Conservation (phyloP, 148 eudicot species). For the Drosera capensis region DNA sequence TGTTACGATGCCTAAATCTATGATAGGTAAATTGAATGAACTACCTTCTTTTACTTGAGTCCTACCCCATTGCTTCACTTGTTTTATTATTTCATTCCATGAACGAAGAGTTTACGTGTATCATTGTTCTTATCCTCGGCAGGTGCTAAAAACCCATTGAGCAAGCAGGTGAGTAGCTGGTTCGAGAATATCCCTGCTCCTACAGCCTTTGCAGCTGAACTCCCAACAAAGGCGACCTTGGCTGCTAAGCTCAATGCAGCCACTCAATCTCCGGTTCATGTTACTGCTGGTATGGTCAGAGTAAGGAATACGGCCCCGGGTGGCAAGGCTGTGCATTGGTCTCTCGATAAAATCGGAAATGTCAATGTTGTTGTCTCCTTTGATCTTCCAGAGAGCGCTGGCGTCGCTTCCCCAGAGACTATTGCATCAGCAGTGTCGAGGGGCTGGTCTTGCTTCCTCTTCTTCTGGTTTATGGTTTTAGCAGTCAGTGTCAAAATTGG, state of each 20-base stretch:
- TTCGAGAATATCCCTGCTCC: slow-evolving; percentile 59
- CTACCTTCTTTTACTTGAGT: neutral
- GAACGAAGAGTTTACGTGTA: neutral
- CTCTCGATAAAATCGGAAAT: slow-evolving; percentile 33
- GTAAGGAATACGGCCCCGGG: slow-evolving; percentile 14
- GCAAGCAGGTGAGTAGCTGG: slow-evolving; percentile 41
- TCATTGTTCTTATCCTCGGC: slow-evolving; percentile 6
- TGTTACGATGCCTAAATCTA: slow-evolving; percentile 13
- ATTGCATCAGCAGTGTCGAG: slow-evolving; percentile 21
- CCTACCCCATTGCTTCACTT: neutral
- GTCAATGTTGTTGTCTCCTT: slow-evolving; percentile 49
- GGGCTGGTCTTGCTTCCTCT: slow-evolving; percentile 33
- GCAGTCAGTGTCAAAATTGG: slow-evolving; percentile 49
- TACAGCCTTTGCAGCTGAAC: slow-evolving; percentile 74
- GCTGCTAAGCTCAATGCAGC: slow-evolving; percentile 32
- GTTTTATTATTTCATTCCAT: neutral
- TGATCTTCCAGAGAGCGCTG: slow-evolving; percentile 24
- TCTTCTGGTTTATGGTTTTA: slow-evolving; percentile 39
- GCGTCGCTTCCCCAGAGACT: slow-evolving; percentile 25
- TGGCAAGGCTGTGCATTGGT: slow-evolving; percentile 19
- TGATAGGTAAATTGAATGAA: slow-evolving; percentile 2
- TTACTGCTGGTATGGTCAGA: slow-evolving; percentile 39
- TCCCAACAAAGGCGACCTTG: slow-evolving; percentile 55
- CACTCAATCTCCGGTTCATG: slow-evolving; percentile 35
- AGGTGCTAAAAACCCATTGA: slow-evolving; percentile 38